Evolutionary conservation across 2,329 filamentous ascomycete genomes (phyloP), one percentile per base, ranked within the genome.

Genomic region (Neofusicoccum sp.): DNA sequence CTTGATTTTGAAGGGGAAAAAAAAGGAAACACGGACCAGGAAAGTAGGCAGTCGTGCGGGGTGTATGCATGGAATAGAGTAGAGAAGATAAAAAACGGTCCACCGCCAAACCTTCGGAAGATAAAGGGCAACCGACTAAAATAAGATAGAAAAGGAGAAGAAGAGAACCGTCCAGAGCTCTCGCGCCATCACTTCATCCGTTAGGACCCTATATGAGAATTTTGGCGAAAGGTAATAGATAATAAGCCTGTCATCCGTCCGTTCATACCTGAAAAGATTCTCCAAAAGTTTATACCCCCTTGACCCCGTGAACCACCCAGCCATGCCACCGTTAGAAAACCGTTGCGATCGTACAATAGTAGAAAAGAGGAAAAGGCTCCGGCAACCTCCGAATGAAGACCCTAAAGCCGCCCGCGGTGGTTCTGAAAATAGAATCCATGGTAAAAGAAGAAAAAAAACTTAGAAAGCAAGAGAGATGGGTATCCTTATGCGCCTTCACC

Each of bases 401-500:
- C 51, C 26, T 43, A 43, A 56, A 56, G 51, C 51, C 51, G 36
- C 51, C 51, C 36, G 51, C 51, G 51, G 51, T 56, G 36, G 51
- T 56, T 16, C 40, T 43, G 26, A 26, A 43, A 33, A 12, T 20
- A 28, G n/a, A 43, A 56, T 20, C 51, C 38, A 43, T 41, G 31
- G n/a, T 16, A 43, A 56, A 56, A 38, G 51, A 43, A 56, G 41
- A 24, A 43, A 41, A 56, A 26, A 56, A 33, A 14, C n/a, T n/a
- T n/a, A n/a, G n/a, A 56, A 56, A 56, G n/a, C n/a, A n/a, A n/a
- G n/a, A n/a, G n/a, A 31, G 12, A 43, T 56, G 51, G 51, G 51
- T 56, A 56, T 56, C 51, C 51, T 56, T 38, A 56, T 56, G 51
- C 51, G 51, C 51, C 51, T 31, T 56, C 51, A 20, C 51, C 51